These are phyloP conservation scores for Eucalyptus polyanthemos DNA, from an alignment of 345 rosid genomes.

Conservation along the genomic window DNA sequence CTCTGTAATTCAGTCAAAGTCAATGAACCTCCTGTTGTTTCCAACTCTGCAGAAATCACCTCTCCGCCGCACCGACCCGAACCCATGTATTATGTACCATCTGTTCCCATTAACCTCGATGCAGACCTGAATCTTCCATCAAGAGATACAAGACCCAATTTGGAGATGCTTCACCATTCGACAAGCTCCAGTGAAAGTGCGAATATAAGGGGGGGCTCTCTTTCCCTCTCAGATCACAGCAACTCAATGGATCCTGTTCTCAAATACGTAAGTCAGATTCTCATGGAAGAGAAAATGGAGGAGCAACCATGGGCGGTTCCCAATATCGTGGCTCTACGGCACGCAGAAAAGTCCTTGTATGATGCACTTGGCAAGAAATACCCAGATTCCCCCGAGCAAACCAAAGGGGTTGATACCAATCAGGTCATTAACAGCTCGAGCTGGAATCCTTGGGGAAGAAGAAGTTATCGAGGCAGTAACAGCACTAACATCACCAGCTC, in stretches of 20 bases:
- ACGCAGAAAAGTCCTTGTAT: slow-evolving; percentile 49
- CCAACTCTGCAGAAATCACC: not conserved
- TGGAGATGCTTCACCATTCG: not conserved
- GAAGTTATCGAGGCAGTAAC: slow-evolving; percentile 4
- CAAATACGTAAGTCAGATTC: slow-evolving; percentile 49
- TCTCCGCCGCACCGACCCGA: not conserved
- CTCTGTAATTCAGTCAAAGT: not conserved
- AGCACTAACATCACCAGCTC: not conserved
- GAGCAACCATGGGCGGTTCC: slow-evolving; percentile 34
- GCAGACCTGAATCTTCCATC: not conserved
- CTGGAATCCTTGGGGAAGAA: slow-evolving; percentile 3
- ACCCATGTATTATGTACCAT: not conserved
- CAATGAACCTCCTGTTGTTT: not conserved
- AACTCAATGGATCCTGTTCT: slow-evolving; percentile 38
- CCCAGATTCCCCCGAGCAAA: slow-evolving; percentile 5
- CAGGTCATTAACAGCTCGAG: slow-evolving; percentile 2
- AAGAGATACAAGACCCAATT: not conserved
- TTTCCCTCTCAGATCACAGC: slow-evolving; percentile 26
- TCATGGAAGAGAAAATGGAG: slow-evolving; percentile 62
- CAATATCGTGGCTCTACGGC: slow-evolving; percentile 42
- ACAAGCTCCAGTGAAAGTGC: not conserved
- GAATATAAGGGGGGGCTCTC: not conserved
- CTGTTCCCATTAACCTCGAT: not conserved
- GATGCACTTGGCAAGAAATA: slow-evolving; percentile 35
- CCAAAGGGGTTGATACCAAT: not conserved